Evolutionary conservation across 768 basidiomycete genomes (phyloP).

Genomic region (Boletellus emodensis): DNA sequence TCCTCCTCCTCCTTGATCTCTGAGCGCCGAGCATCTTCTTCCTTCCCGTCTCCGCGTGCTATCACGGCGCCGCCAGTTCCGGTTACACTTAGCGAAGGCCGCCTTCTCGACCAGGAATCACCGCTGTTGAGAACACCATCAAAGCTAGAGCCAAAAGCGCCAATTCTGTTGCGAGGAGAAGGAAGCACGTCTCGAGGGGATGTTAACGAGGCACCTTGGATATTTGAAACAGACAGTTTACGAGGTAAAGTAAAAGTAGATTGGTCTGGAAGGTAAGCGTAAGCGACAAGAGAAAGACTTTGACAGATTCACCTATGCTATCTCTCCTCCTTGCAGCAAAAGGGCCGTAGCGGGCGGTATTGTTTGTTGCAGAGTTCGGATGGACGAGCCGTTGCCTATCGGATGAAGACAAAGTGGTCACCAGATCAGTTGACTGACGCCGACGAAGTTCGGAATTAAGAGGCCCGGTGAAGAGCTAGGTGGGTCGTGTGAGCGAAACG

Average conservation of each 20-base stretch:
- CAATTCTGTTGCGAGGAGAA: slow-evolving; percentile 62
- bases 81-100: slow-evolving; percentile 52
- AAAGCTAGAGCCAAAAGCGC: slow-evolving; percentile 56
- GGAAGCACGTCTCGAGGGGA: slow-evolving; percentile 60
- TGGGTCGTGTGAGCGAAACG: slow-evolving; percentile 27
- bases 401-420: slow-evolving; percentile 54
- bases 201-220: slow-evolving; percentile 44
- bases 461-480: slow-evolving; percentile 71
- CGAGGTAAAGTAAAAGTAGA: slow-evolving; percentile 52
- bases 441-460: slow-evolving; percentile 87
- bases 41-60: slow-evolving; percentile 40
- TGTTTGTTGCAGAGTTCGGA: slow-evolving; percentile 40
- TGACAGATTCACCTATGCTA: slow-evolving; percentile 50
- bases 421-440: slow-evolving; percentile 74
- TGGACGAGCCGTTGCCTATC: slow-evolving; percentile 61
- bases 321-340: slow-evolving; percentile 61
- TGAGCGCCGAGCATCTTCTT: slow-evolving; percentile 37
- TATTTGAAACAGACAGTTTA: slow-evolving; percentile 64
- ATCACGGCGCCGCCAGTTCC: slow-evolving; percentile 37
- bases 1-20: slow-evolving; percentile 65
- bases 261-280: slow-evolving; percentile 46
- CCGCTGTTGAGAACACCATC: slow-evolving; percentile 68
- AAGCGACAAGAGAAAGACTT: slow-evolving; percentile 1
- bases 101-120: slow-evolving; percentile 69
- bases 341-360: slow-evolving; percentile 62